Evolutionary conservation across 352 stramenopile genomes (phyloP), one percentile per base, ranked within the genome.

Genomic region (Phytophthora syringae): DNA sequence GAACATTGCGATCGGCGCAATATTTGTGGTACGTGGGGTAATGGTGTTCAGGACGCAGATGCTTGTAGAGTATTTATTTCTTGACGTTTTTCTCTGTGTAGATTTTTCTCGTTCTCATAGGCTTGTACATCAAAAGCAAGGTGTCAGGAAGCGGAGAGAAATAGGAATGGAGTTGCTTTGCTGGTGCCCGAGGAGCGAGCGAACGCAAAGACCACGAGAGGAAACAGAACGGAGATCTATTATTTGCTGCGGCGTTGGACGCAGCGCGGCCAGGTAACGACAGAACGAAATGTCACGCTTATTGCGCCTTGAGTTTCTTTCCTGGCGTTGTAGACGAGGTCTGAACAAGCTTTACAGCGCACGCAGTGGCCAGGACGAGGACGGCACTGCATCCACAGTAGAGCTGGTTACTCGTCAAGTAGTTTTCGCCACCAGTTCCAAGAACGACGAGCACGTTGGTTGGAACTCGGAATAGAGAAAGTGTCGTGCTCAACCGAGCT

Each of bases 1-100:
- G 85, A 94, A 84, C 56, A 85, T 93, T 61, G 82, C 84, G 15
- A 89, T 92, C 30, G 82, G 74, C 52, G 69, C 89, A 53, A 65
- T 92, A 30, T 70, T 86, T 68, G 53, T 77, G 62, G 88, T 96
- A 86, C 25, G 85, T 63, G 30, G 47, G 11, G n/a, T 18, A 43
- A 5, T 47, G 9, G 18, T 47, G 20, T 21, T 25, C 12, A 9
- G n/a, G 15, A 21, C 10, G 25, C 24, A 52, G n/a, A n/a, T n/a
- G n/a, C n/a, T n/a, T 53, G 24, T 11, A 36, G 25, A 32, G 25
- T 39, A 34, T 25, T 57, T 16, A 50, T 52, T 70, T 37, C 32
- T 28, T 16, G n/a, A 18, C 50, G 7, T n/a, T n/a, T n/a, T n/a
- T n/a, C n/a, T n/a, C n/a, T n/a, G n/a, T 60, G 18, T 36, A 86